Percentiles rank a stretch among this genome's conserved stretches.
phyloP scores from a whole-genome alignment of 176 grass and related monocot genomes.

The Eragrostis curvula region DNA sequence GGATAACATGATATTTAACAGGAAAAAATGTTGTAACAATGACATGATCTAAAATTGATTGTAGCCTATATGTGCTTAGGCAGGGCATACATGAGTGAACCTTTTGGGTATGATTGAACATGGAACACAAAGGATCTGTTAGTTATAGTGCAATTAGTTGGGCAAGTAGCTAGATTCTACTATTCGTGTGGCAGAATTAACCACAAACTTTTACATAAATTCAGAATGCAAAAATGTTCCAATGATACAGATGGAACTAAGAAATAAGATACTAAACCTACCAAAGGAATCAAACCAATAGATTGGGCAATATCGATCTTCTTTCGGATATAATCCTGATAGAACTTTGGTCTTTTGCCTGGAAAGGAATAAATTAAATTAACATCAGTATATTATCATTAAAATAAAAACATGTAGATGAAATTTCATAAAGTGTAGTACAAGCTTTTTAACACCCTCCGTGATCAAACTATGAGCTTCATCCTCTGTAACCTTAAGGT shows the following conservation, averaged over 20 bases:
- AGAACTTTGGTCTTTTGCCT: conserved; percentile 19
- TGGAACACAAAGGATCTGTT: too few species aligned
- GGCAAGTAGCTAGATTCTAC: background rate
- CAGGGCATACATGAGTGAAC: too few species aligned
- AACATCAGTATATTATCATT: background rate
- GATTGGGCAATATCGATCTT: conserved; percentile 8
- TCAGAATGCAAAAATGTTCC: background rate
- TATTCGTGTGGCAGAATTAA: background rate
- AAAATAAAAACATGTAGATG: background rate
- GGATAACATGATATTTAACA: too few species aligned
- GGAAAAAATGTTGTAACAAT: too few species aligned
- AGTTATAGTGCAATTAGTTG: background rate
- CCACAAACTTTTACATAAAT: background rate
- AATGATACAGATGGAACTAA: background rate
- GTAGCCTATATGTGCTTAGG: too few species aligned
- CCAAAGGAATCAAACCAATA: conserved; percentile 6
- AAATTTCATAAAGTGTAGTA: background rate
- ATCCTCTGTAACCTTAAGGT: conserved; percentile 32
- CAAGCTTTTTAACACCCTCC: conserved; percentile 13
- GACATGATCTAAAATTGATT: too few species aligned
- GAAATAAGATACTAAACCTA: background rate
- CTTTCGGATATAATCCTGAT: conserved; percentile 33
- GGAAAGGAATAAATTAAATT: conserved; percentile 9
- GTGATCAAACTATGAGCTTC: conserved; percentile 3
- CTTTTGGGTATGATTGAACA: too few species aligned